Conservation (phyloP, 306 rosid species). For the Mimosa bimucronata region DNA sequence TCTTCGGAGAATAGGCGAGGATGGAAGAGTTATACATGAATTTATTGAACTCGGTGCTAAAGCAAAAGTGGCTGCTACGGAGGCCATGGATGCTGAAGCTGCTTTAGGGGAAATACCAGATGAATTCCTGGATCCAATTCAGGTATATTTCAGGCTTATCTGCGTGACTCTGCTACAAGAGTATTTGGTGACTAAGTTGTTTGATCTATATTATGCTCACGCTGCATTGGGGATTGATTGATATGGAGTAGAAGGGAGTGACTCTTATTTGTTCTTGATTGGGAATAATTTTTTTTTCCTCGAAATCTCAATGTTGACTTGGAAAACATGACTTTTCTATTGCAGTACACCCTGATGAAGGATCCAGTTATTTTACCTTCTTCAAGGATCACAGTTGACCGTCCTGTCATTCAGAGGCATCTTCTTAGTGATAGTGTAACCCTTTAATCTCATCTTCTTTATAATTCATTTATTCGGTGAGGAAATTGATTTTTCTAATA, state of each 20-base stretch:
- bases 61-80: constrained; percentile 92
- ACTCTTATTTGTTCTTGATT: neutral
- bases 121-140: constrained; percentile 99
- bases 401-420: constrained; percentile 96
- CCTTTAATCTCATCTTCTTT: constrained; percentile 16
- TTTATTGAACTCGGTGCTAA: constrained; percentile 83
- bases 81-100: constrained; percentile 96
- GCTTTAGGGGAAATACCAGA: constrained; percentile 97
- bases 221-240: neutral
- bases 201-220: neutral
- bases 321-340: neutral
- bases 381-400: constrained; percentile 86
- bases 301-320: neutral
- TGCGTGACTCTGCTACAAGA: neutral
- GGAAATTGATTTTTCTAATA: neutral
- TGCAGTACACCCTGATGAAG: constrained; percentile 96
- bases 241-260: constrained; percentile 1
- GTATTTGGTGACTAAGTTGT: neutral
- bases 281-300: neutral
- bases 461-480: neutral
- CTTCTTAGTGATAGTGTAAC: constrained; percentile 89
- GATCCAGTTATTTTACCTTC: constrained; percentile 99
- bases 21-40: constrained; percentile 78
- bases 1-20: constrained; percentile 83
- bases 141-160: constrained; percentile 52